These are phyloP conservation scores for Calophaca sinica DNA, from an alignment of 306 rosid species.

Conservation along the genomic window DNA sequence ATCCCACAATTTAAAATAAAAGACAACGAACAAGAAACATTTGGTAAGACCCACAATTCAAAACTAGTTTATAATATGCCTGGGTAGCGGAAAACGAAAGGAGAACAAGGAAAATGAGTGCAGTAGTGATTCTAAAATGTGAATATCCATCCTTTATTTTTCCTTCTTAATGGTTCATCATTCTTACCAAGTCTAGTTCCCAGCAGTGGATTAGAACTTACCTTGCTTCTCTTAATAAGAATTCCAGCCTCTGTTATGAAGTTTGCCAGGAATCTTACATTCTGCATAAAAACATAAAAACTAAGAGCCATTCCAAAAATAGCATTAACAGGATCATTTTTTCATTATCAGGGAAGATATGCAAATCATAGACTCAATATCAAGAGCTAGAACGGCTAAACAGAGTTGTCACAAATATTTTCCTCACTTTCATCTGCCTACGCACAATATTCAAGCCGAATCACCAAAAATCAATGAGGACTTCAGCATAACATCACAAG, in stretches of 20 bases:
- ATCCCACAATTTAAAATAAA: too few relatives aligned
- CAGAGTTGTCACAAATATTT: not conserved
- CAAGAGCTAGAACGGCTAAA: constrained; percentile 16
- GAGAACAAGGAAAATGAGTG: constrained; percentile 22
- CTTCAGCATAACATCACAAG: too few relatives aligned
- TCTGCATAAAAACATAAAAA: constrained; percentile 61
- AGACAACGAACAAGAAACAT: too few relatives aligned
- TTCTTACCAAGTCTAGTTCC: constrained; percentile 1
- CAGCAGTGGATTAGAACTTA: constrained; percentile 45
- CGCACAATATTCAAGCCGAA: too few relatives aligned
- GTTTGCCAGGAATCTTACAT: constrained; percentile 88
- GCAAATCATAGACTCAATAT: constrained; percentile 24
- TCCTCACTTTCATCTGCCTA: constrained; percentile 24
- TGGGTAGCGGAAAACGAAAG: not conserved
- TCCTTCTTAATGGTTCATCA: constrained; percentile 18
- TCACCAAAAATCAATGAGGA: too few relatives aligned
- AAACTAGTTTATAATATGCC: constrained; percentile 14
- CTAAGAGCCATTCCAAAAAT: constrained; percentile 40
- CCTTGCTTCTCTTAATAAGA: constrained; percentile 80
- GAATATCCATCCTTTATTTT: constrained; percentile 22
- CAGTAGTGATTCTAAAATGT: not conserved
- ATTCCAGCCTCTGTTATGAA: constrained; percentile 91
- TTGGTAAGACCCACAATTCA: constrained; percentile 26
- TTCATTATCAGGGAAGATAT: not conserved
- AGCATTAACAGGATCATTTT: not conserved